A percentile compares a stretch with the other conserved stretches of the same genome.
phyloP scores from a whole-genome alignment of 768 basidiomycete species.

The Rhodosporidiobolus odoratus region DNA sequence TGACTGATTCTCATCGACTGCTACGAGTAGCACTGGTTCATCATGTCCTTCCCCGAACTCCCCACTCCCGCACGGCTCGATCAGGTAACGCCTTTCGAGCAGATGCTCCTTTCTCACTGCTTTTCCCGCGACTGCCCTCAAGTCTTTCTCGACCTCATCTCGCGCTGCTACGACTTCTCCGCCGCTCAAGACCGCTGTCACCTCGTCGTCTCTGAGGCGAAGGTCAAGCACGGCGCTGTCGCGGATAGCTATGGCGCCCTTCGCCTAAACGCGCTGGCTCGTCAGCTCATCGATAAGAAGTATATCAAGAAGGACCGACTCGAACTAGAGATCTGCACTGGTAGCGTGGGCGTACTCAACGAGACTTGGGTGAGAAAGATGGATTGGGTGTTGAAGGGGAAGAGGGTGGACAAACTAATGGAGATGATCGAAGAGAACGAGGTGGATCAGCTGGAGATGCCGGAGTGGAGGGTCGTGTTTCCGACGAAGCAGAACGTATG shows the following conservation, averaged over 20 bases:
- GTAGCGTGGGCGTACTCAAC: not conserved
- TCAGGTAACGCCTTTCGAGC: slow-evolving; percentile 9
- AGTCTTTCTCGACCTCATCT: slow-evolving; percentile 5
- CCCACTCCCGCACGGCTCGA: not conserved
- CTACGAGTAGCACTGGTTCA: slow-evolving; percentile 13
- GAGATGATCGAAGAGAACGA: not conserved
- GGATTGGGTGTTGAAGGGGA: not conserved
- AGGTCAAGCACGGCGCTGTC: not conserved
- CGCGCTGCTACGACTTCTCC: slow-evolving; percentile 24
- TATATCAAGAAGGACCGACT: slow-evolving; percentile 3
- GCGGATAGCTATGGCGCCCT: slow-evolving; percentile 4
- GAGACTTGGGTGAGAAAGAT: not conserved
- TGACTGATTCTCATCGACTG: not conserved
- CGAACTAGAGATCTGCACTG: slow-evolving; percentile 21
- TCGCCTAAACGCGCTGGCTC: slow-evolving; percentile 5
- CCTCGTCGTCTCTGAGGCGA: slow-evolving; percentile 17
- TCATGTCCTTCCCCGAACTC: slow-evolving; percentile 21
- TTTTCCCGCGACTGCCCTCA: slow-evolving; percentile 16
- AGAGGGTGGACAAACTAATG: not conserved
- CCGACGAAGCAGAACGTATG: slow-evolving; percentile 19
- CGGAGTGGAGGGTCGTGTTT: slow-evolving; percentile 21
- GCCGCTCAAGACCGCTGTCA: not conserved
- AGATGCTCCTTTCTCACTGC: slow-evolving; percentile 8
- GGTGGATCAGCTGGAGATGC: not conserved
- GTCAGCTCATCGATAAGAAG: not conserved